Base-by-base conservation (phyloP, 805 yeast genomes). In the Debaryomyces hansenii region DNA sequence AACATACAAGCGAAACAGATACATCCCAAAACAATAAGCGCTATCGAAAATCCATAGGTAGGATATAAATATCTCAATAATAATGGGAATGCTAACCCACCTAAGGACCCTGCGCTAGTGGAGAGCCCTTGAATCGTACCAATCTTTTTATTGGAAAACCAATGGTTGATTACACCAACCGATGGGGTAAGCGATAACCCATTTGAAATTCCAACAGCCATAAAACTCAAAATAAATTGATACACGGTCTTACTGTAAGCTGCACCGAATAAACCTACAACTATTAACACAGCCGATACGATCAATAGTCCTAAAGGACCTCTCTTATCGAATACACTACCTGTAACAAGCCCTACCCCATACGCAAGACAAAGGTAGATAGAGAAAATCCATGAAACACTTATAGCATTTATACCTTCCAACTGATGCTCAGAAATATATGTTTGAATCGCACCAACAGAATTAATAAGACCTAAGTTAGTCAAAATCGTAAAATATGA, bases 31-130 rank as follows among this genome's bases (percentile, higher is more conserved):
- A 76, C 67, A 32, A 88, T 44, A 16, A 82, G 74, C 1, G 87
- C 74, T 86, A 87, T 83, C 1, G 67, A 74, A 57, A 71, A 84
- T 1, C 89, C 87, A n/a, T 78, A 60, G 11, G 59, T 57, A 1
- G 66, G 58, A 50, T 78, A 77, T 42, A 80, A 58, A 10, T 69
- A 57, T 46, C 76, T 65, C 48, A 83, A 61, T 59, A 80, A 63
- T 33, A 83, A 61, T 1, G 90, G 87, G 57, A 80, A 78, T 4
- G 82, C 56, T 9, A 83, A 70, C 4, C 90, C 90, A 1, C 89
- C 90, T 5, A 82, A 62, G 3, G 86, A 79, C 1, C 87, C 87
- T 2, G 89, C 90, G 63, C 81, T 64, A 45, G 84, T 79, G 4
- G 85, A 84, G 3, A 83, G 52, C 0, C 89, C 87, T 31, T 82